Base-by-base conservation (phyloP, 2,329 filamentous ascomycete species). In the Nemania sp. region DNA sequence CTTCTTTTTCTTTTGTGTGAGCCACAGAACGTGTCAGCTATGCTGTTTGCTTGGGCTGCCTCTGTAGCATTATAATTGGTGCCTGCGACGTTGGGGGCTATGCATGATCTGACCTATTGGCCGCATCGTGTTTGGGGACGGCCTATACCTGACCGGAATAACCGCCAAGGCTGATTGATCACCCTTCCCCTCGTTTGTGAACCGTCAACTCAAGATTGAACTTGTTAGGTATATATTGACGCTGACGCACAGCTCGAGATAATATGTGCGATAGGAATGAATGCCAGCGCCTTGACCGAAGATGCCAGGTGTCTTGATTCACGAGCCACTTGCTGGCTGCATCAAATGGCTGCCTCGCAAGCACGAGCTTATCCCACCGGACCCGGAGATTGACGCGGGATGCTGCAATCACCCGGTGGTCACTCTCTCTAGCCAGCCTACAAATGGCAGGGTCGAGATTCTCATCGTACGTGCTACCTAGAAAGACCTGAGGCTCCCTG, bases 331-430 rank as follows among this genome's bases (percentile, higher is more conserved):
- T 19, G 56, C 56, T 2, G 56, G 56, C 20, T 55, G 52, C 30
- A 55, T 58, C 20, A 55, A 58, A 39, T 58, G 56, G 56, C 48
- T 58, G 12, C 56, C 56, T 24, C 33, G 2, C 9, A 55, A 58
- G 28, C 28, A 39, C 1, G 19, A 49, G 2, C 39, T 58, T 15
- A 12, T 6, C 0, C 17, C 28, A 6, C 9, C n/a, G 19, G 52
- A 58, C 6, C 1, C 36, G 5, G 22, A 31, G 3, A 41, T 58
- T n/a, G 48, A 56, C 0, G 52, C 56, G 7, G 56, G 56, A n/a
- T 56, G 49, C 24, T 59, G 28, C 33, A 15, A 59, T 11, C 56
- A 59, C 30, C 56, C 56, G 1, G 52, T 50, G 1, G 49, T 56
- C 5, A 22, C 56, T 12, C 45, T 59, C 17, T 59, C 56, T 3